phyloP scores from a whole-genome alignment of 2,329 filamentous ascomycete species.

The Fonsecaea nubica region DNA sequence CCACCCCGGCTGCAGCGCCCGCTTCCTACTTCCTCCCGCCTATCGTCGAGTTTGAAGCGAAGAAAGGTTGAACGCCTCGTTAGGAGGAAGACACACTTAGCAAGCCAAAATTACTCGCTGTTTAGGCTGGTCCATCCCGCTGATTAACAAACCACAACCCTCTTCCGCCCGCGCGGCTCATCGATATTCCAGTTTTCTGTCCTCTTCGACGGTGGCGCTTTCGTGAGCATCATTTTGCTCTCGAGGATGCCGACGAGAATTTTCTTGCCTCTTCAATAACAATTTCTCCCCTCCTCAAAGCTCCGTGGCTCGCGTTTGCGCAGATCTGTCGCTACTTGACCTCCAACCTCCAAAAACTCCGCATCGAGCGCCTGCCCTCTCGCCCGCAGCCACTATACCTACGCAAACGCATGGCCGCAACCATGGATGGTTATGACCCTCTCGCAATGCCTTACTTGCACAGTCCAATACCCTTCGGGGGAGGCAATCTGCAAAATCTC shows the following conservation, averaged over 20 bases:
- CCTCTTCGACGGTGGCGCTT: conserved; percentile 24
- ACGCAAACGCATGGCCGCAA: conserved; percentile 36
- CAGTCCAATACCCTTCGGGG: conserved; percentile 57
- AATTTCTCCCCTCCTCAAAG: conserved; percentile 9
- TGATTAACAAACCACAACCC: conserved; percentile 25
- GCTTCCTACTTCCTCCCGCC: conserved; percentile 14
- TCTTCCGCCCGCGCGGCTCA: conserved; percentile 14
- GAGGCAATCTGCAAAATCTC: conserved; percentile 55
- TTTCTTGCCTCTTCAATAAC: conserved; percentile 15
- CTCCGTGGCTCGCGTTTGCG: conserved; percentile 9
- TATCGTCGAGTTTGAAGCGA: conserved; percentile 3
- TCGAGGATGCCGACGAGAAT: conserved; percentile 25
- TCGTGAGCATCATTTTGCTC: conserved; percentile 26
- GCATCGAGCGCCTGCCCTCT: conserved; percentile 6
- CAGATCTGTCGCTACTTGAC: conserved; percentile 3
- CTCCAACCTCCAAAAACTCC: conserved; percentile 17
- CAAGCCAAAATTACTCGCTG: conserved; percentile 11
- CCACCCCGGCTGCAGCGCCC: conserved; percentile 13
- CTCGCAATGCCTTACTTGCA: conserved; percentile 69
- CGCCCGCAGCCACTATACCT: background rate
- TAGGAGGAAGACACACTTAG: conserved; percentile 2
- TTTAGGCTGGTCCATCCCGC: conserved; percentile 23
- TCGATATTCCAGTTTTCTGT: conserved; percentile 24
- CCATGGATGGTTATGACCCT: conserved; percentile 65
- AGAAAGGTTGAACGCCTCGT: background rate